Conservation (phyloP, 129 eudicot species). For the Arctium minus region DNA sequence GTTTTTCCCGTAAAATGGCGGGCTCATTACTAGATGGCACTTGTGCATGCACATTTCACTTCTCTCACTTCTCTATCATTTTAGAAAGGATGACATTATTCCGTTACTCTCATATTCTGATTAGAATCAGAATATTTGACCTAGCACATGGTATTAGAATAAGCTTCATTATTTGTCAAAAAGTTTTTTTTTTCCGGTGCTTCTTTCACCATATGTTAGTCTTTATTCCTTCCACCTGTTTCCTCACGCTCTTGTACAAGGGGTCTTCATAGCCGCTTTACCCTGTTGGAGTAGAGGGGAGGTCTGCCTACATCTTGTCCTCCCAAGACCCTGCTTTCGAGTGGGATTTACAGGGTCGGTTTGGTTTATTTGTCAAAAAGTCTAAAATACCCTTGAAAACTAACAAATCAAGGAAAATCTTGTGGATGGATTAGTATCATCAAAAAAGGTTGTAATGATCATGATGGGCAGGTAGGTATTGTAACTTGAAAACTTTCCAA, state of each 20-base stretch:
- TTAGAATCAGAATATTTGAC: neutral
- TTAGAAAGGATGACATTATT: neutral
- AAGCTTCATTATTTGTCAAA: too few relatives aligned
- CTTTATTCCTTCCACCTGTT: too few relatives aligned
- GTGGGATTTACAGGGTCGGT: neutral
- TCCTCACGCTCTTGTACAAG: too few relatives aligned
- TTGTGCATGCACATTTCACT: neutral
- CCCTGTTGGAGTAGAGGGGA: too few relatives aligned
- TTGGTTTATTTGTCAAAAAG: neutral
- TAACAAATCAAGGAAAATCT: constrained; percentile 2
- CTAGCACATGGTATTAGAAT: neutral
- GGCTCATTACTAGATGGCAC: neutral
- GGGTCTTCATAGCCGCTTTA: too few relatives aligned
- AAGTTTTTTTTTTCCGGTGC: too few relatives aligned
- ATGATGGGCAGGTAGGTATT: neutral
- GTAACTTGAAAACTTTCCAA: neutral
- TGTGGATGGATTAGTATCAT: neutral
- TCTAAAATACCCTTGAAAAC: neutral
- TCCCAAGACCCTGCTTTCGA: neutral
- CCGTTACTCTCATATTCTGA: neutral
- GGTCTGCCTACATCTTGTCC: neutral
- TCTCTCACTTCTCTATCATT: constrained; percentile 3
- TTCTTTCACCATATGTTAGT: neutral
- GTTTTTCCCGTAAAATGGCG: neutral
- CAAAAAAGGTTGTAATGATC: neutral